Percentiles rank a stretch among this genome's conserved stretches.
Evolutionary conservation across 2,329 filamentous ascomycete genomes (phyloP).

Genomic region (Neophaeococcomyces aloes): DNA sequence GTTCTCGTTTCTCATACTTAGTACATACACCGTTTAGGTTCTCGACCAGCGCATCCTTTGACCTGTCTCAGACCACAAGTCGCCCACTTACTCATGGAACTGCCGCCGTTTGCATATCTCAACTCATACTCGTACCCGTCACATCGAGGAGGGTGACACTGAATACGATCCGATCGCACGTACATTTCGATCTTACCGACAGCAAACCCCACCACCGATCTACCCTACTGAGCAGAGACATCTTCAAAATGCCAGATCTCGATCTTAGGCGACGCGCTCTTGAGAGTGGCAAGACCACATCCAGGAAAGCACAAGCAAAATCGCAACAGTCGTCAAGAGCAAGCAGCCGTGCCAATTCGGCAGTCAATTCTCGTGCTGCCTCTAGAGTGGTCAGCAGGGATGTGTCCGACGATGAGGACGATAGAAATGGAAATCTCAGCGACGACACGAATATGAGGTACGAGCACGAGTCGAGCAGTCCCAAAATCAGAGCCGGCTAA

Average conservation of each 20-base stretch:
- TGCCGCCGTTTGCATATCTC: no score
- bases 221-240: no score
- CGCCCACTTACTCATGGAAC: no score
- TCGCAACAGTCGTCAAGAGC: slow-evolving; percentile 45
- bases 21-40: no score
- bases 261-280: slow-evolving; percentile 46
- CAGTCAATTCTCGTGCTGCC: slow-evolving; percentile 41
- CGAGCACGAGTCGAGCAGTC: slow-evolving; percentile 16
- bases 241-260: slow-evolving; percentile 21
- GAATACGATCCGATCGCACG: no score
- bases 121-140: no score
- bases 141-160: no score
- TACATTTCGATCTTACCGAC: no score
- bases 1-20: no score
- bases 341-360: slow-evolving; percentile 43
- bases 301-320: slow-evolving; percentile 49
- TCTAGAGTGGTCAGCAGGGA: slow-evolving; percentile 47
- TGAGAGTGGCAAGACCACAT: slow-evolving; percentile 55
- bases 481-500: slow-evolving; percentile 7
- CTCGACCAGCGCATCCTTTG: no score
- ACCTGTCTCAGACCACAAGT: no score
- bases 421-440: slow-evolving; percentile 37
- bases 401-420: slow-evolving; percentile 50
- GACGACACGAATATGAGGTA: slow-evolving; percentile 51
- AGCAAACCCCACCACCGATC: no score